Base-by-base conservation (phyloP, 1,284 basidiomycete genomes). In the Sanghuangporus sanghuang region DNA sequence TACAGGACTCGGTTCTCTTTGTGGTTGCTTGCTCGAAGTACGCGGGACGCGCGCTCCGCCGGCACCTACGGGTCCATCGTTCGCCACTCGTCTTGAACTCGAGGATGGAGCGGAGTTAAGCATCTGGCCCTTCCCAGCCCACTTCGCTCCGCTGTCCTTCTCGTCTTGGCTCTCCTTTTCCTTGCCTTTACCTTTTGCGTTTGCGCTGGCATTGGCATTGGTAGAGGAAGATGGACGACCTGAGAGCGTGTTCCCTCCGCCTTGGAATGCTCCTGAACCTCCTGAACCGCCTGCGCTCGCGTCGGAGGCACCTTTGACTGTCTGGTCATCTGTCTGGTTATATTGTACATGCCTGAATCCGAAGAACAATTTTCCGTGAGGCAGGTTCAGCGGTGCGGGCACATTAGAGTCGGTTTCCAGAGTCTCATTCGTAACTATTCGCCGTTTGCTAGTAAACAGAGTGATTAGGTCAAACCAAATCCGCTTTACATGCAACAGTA, bases 341-440 rank as follows among this genome's bases (percentile, higher is more conserved):
- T 92, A 94, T 0, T 88, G 78, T 2, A 86, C 76, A 56, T 92
- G 83, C 62, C 89, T 89, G 78, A 90, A 98, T 8, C 95, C 95
- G 72, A 98, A 97, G 81, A 98, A 97, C 27, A 97, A 80, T 69
- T 96, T 92, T 21, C 97, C 97, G 67, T 92, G 90, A 0, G 96
- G 95, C 36, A 99, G 79, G 68, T 92, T 90, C 55, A 99, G 81
- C 0, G 94, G 89, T 0, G 94, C 95, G 1, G 97, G 96, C 5
- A 93, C 93, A 73, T 91, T 90, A 60, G 81, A 82, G 44, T 91
- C 90, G 6, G 83, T 81, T 70, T 93, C 88, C 11, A 94, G 76
- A 27, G 86, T 87, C 61, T 89, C 89, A 63, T 91, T 93, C 0
- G 95, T 95, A 58, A 98, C 85, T 55, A 98, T 86, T 38, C 85